Percentiles rank a stretch among this genome's conserved stretches.
These are phyloP conservation scores for Uronychia binucleata DNA, from an alignment of 73 alveolate genomes.

Conservation along the genomic window DNA sequence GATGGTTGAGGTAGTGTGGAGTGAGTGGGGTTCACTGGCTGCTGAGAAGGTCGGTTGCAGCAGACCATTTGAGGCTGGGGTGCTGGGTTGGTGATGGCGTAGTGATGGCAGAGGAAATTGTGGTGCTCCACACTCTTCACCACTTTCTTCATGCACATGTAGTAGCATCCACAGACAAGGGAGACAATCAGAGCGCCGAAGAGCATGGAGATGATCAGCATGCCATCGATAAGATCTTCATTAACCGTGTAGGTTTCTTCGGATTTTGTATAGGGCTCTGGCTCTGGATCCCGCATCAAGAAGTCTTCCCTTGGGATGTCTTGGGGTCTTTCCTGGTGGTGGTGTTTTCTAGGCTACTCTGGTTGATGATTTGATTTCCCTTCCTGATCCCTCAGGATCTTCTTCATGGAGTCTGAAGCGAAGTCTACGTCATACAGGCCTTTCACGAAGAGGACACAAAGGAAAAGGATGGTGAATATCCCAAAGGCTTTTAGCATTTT, in stretches of 20 bases:
- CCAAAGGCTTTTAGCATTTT: not conserved
- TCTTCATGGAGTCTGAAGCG: not conserved
- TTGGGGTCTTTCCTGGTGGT: not conserved
- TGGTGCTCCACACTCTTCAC: not conserved
- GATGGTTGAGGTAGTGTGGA: no score
- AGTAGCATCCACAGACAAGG: not conserved
- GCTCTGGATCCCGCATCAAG: not conserved
- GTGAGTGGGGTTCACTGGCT: no score
- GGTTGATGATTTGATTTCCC: no score
- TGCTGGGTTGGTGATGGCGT: not conserved
- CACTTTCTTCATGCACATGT: not conserved
- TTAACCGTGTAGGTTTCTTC: not conserved
- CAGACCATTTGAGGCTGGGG: not conserved
- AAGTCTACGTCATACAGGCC: not conserved
- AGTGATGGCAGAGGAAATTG: slow-evolving; percentile 1
- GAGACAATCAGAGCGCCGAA: not conserved
- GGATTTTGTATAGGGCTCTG: not conserved
- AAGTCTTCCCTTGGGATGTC: not conserved
- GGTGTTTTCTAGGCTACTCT: not conserved
- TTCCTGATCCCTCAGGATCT: not conserved
- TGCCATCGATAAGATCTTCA: not conserved
- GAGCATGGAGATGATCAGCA: not conserved
- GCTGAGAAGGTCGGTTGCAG: no score
- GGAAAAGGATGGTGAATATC: not conserved
- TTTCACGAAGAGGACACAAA: not conserved